Evolutionary conservation across 768 basidiomycete species (phyloP).

Genomic region (Russula dissimulans): DNA sequence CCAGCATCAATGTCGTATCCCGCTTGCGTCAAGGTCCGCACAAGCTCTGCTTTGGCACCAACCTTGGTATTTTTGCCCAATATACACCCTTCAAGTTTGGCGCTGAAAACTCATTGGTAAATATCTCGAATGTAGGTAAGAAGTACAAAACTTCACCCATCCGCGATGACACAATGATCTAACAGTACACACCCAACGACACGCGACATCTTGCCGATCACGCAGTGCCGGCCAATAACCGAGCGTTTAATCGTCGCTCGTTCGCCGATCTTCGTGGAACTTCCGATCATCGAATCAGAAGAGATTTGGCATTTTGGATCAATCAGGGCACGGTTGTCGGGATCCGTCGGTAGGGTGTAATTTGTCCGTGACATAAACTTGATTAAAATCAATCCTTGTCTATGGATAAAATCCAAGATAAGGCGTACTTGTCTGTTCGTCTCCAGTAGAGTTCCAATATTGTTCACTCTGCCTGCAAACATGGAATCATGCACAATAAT

Average conservation of each 20-base stretch:
- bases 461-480: constrained; percentile 66
- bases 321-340: constrained; percentile 57
- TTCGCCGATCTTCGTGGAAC: constrained; percentile 76
- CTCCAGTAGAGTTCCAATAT: constrained; percentile 66
- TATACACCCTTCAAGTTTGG: constrained; percentile 68
- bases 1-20: constrained; percentile 63
- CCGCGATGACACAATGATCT: constrained; percentile 82
- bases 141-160: constrained; percentile 46
- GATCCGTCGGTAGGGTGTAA: constrained; percentile 49
- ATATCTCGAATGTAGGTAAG: not conserved
- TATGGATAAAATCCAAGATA: not conserved
- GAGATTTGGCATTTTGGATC: constrained; percentile 81
- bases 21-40: constrained; percentile 62
- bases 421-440: constrained; percentile 64
- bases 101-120: constrained; percentile 33
- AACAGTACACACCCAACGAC: constrained; percentile 75
- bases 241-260: constrained; percentile 63
- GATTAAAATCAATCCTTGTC: constrained; percentile 17
- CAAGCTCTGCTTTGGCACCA: constrained; percentile 58
- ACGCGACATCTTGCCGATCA: constrained; percentile 77
- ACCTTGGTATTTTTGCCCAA: constrained; percentile 68
- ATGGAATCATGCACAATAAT: constrained; percentile 47
- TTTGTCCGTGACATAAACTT: constrained; percentile 46
- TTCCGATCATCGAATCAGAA: constrained; percentile 69
- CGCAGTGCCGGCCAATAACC: constrained; percentile 57